Conservation (phyloP, 2,329 filamentous ascomycete species). For the Aspergillus costaricaensis region DNA sequence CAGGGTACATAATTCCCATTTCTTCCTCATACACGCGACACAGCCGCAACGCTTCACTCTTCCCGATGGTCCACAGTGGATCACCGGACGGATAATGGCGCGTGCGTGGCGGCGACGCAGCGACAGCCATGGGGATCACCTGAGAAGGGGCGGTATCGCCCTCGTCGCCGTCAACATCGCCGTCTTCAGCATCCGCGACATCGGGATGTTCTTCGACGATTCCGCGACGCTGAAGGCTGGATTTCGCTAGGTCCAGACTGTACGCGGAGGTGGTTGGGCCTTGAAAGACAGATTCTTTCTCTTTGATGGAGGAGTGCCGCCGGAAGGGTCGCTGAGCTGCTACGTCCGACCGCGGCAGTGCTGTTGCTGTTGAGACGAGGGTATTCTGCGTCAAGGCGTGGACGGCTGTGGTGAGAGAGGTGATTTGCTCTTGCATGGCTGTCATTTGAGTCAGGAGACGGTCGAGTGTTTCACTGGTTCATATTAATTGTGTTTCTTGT, state of each 20-base stretch:
- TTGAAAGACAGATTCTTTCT: conserved; percentile 67
- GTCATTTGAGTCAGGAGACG: conserved; percentile 34
- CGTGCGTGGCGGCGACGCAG: conserved; percentile 29
- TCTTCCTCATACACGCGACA: conserved; percentile 82
- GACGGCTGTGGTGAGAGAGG: conserved; percentile 70
- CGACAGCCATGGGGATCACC: too few relatives aligned
- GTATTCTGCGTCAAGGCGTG: conserved; percentile 59
- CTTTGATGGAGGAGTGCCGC: conserved; percentile 22
- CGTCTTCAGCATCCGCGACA: background rate
- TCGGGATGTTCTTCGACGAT: conserved; percentile 59
- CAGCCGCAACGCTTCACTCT: conserved; percentile 76
- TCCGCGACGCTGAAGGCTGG: conserved; percentile 82
- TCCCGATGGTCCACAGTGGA: conserved; percentile 73
- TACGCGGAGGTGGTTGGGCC: conserved; percentile 83
- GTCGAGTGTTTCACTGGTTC: conserved; percentile 18
- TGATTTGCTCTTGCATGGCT: conserved; percentile 66
- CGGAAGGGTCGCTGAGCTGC: conserved; percentile 10
- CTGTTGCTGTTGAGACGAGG: conserved; percentile 4
- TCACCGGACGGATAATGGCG: conserved; percentile 49
- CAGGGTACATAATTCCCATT: conserved; percentile 86
- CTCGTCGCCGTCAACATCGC: conserved; percentile 47
- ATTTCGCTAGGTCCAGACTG: conserved; percentile 81
- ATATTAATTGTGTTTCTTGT: background rate
- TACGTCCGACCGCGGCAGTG: conserved; percentile 14
- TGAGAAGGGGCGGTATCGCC: conserved; percentile 44